Evolutionary conservation across 2,329 filamentous ascomycete genomes (phyloP), one percentile per base, ranked within the genome.

Genomic region (Zasmidium citrigriseum): DNA sequence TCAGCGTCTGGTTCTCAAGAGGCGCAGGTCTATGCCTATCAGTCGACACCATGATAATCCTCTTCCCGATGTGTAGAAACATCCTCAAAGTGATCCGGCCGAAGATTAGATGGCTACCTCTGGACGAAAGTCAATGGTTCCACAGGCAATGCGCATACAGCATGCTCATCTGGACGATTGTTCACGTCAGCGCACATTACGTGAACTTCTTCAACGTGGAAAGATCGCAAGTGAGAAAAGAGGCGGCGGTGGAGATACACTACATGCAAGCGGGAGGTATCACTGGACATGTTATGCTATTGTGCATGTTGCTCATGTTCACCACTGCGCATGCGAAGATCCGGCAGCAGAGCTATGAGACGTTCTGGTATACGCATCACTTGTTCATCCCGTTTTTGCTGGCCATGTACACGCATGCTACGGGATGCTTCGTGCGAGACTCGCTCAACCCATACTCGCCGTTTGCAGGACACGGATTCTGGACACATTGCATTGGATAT

Each of bases 121-220:
- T 99, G n/a, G 95, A 99, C 70, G 95, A 99, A 78, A 96, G 92
- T 59, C 84, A 93, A 65, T 99, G 92, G 92, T 96, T 99, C 76
- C 95, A 99, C 79, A 85, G 93, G 64, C 95, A 99, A 75, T 84
- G 96, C 46, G 93, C 95, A 18, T 99, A 99, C 73, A 82, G 91
- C 1, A 80, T 98, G 78, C 81, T 98, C 2, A 72, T 96, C 55
- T 99, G 93, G 75, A 90, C 88, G 24, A 83, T 87, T 51, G 75
- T 91, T 24, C 95, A 99, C 75, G 89, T 88, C 1, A 72, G 82
- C 14, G 86, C 86, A 52, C 95, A 99, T 77, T 99, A 99, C 70
- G 91, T 98, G 80, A 99, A 99, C 80, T 99, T 99, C 79, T 98
- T 88, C 83, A 97, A 96, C 69, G 90, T 99, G 62, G 95, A 99